Percentiles rank a stretch among this genome's conserved stretches.
These are phyloP conservation scores for Strigomonas culicis DNA, from an alignment of 208 protist species.

Conservation along the genomic window DNA sequence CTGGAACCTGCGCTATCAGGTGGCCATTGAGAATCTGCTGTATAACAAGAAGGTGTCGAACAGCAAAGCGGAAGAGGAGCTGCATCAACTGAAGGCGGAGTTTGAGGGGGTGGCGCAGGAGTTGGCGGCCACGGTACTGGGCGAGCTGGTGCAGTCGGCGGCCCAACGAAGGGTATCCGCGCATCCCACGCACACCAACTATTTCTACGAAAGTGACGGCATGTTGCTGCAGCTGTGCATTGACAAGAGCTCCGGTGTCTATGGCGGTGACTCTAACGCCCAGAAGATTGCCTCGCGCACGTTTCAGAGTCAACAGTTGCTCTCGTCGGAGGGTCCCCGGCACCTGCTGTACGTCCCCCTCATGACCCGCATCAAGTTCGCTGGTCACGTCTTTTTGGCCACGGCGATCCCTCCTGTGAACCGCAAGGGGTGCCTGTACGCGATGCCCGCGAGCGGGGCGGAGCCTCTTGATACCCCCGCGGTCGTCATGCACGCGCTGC, in stretches of 20 bases:
- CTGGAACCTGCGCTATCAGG: constrained; percentile 57
- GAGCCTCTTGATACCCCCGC: constrained; percentile 15
- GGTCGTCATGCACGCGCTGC: constrained; percentile 29
- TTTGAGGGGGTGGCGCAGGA: constrained; percentile 34
- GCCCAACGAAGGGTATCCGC: constrained; percentile 19
- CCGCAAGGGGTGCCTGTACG: constrained; percentile 19
- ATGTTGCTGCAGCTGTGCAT: constrained; percentile 48
- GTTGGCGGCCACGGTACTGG: constrained; percentile 26
- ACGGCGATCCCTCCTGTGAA: constrained; percentile 48
- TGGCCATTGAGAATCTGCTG: constrained; percentile 25
- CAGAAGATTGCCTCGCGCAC: constrained; percentile 25
- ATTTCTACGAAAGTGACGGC: constrained; percentile 33
- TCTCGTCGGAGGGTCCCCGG: constrained; percentile 38
- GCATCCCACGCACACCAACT: constrained; percentile 16
- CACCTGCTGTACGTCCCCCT: constrained; percentile 54
- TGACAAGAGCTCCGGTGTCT: constrained; percentile 38
- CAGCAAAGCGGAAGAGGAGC: constrained; percentile 2
- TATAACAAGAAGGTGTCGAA: constrained; percentile 12
- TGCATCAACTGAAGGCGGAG: constrained; percentile 23
- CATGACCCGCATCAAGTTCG: constrained; percentile 45
- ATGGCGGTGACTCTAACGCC: constrained; percentile 29
- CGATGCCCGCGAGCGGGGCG: constrained; percentile 6
- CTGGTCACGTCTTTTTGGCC: constrained; percentile 48
- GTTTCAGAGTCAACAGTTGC: constrained; percentile 29
- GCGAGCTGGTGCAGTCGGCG: constrained; percentile 31